Conservation (phyloP, 768 basidiomycete genomes). For the Panaeolus cyanescens region DNA sequence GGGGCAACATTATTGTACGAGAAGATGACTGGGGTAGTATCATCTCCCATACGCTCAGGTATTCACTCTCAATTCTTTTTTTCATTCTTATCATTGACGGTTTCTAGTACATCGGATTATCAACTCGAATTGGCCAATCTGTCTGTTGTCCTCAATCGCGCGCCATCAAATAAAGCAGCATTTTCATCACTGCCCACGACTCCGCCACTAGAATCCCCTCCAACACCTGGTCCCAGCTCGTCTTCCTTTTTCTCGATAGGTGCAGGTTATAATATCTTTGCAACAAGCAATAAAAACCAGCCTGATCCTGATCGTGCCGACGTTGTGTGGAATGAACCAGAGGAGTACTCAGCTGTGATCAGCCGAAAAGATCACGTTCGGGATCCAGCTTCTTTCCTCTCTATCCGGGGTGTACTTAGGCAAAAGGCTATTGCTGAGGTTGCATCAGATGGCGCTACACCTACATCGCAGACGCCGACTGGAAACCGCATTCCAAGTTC, state of each 20-base stretch:
- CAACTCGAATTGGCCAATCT: constrained; percentile 46
- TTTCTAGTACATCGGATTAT: constrained; percentile 60
- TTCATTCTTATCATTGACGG: constrained; percentile 7
- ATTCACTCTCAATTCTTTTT: constrained; percentile 13
- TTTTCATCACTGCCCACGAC: constrained; percentile 9
- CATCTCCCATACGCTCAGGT: constrained; percentile 78
- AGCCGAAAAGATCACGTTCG: constrained; percentile 64
- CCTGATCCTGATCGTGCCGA: constrained; percentile 66
- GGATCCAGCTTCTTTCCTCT: constrained; percentile 57
- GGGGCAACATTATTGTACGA: constrained; percentile 62
- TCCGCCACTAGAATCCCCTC: constrained; percentile 19
- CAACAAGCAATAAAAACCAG: constrained; percentile 35
- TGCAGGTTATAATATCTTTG: constrained; percentile 52
- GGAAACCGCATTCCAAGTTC: background rate
- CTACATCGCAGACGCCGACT: background rate
- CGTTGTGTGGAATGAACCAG: constrained; percentile 60
- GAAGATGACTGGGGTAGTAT: constrained; percentile 81
- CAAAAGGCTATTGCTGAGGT: constrained; percentile 41
- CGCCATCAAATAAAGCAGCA: background rate
- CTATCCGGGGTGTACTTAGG: constrained; percentile 63
- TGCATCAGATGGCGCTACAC: constrained; percentile 7
- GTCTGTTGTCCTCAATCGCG: constrained; percentile 19
- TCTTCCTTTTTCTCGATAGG: constrained; percentile 53
- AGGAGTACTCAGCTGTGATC: constrained; percentile 60
- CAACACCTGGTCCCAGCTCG: constrained; percentile 26